Base-by-base conservation (phyloP, 768 basidiomycete species). In the Tylopilus intermedius region DNA sequence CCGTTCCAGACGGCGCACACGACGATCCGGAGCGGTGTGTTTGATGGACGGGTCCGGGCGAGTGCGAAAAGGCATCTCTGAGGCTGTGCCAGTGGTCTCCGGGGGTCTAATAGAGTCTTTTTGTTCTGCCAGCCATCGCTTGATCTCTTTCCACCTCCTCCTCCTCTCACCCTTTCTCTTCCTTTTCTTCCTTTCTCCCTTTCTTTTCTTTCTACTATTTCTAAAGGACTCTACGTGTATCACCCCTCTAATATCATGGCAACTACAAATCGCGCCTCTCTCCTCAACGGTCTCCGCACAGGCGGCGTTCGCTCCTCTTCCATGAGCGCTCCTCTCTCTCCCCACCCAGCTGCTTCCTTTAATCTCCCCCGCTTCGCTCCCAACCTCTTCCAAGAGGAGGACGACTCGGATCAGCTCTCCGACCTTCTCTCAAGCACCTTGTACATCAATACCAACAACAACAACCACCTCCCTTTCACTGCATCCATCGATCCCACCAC, bases 1-100 rank as follows among this genome's bases (percentile, higher is more conserved):
- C 95, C 96, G n/a, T 99, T 99, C 73, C 90, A 97, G 62, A 90
- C 88, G 4, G 87, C 89, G 30, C 93, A 97, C 65, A 87, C 83
- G 38, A 72, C 77, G 43, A 92, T 98, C 60, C 80, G 84, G 51
- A 94, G 88, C 66, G 64, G 71, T 15, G 78, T 84, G 5, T 98
- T 98, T 72, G 94, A 98, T 66, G 74, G 75, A 5, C 80, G 90
- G 40, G 86, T 98, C 1, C 77, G 90, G 55, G 83, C 86, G 18
- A 88, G 86, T 71, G 96, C 95, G 47, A 89, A 85, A 72, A 90
- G 87, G 74, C 73, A 91, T 68, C 72, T 98, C 61, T 84, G 60
- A 42, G 39, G 53, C 48, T 52, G 56, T 52, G 55, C 30, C 7
- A 6, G 7, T 30, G 30, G 30, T 30, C 7, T 30, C 30, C 30